These are phyloP conservation scores for Pythium aquatile DNA, from an alignment of 352 stramenopile genomes.

Conservation along the genomic window DNA sequence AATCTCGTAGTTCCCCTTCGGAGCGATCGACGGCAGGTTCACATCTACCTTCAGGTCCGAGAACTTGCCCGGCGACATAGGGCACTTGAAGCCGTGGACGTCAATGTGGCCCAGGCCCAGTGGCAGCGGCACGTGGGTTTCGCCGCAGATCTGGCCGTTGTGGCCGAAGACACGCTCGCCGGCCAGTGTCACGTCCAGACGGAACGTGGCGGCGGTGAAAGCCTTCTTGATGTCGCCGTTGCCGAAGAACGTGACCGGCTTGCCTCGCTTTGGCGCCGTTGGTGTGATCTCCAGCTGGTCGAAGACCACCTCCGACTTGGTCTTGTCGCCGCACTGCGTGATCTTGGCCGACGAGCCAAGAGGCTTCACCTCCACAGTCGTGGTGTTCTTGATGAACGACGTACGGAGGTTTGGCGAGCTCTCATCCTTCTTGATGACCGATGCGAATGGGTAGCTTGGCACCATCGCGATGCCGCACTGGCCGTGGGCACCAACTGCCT, in stretches of 20 bases:
- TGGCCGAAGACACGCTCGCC: slow-evolving; percentile 73
- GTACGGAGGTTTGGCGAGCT: slow-evolving; percentile 1
- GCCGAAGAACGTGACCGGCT: slow-evolving; percentile 70
- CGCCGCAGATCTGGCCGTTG: slow-evolving; percentile 68
- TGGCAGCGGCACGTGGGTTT: slow-evolving; percentile 77
- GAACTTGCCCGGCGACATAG: slow-evolving; percentile 60
- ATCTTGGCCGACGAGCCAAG: slow-evolving; percentile 74
- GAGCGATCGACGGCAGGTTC: slow-evolving; percentile 80
- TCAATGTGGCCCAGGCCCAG: slow-evolving; percentile 85
- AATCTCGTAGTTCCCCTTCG: slow-evolving; percentile 81
- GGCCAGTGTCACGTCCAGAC: slow-evolving; percentile 69
- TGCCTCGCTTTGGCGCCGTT: slow-evolving; percentile 63
- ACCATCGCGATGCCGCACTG: slow-evolving; percentile 76
- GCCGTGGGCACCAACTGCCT: slow-evolving; percentile 36
- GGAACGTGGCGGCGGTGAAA: slow-evolving; percentile 64
- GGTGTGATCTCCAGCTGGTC: slow-evolving; percentile 66
- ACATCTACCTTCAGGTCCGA: slow-evolving; percentile 76
- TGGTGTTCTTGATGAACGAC: slow-evolving; percentile 19
- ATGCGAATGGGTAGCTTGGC: slow-evolving; percentile 69
- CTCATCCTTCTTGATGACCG: slow-evolving; percentile 36
- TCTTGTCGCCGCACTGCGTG: slow-evolving; percentile 72
- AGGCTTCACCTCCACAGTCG: slow-evolving; percentile 31
- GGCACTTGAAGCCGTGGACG: slow-evolving; percentile 77
- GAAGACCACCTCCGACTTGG: slow-evolving; percentile 62
- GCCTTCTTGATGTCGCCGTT: slow-evolving; percentile 67